phyloP scores from a whole-genome alignment of 345 rosid genomes.

The Syzygium aqueum region DNA sequence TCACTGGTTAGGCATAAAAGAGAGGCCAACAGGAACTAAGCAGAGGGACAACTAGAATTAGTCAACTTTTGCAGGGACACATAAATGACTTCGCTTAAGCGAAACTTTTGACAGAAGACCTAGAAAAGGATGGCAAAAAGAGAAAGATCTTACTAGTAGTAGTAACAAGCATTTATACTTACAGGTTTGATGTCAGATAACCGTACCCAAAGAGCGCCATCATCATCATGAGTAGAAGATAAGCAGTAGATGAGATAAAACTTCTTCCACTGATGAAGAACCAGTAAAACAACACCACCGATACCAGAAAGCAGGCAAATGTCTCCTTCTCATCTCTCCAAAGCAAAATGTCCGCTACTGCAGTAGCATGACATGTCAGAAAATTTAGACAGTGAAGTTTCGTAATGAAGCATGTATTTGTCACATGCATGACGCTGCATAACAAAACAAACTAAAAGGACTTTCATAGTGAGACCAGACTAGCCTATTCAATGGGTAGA shows the following conservation, averaged over 20 bases:
- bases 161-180: slow-evolving; percentile 19
- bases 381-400: neutral
- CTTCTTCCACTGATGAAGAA: slow-evolving; percentile 68
- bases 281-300: slow-evolving; percentile 60
- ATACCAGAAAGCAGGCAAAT: slow-evolving; percentile 42
- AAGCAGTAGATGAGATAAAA: slow-evolving; percentile 60
- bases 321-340: slow-evolving; percentile 95
- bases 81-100: neutral
- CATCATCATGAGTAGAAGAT: slow-evolving; percentile 45
- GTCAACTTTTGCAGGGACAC: neutral
- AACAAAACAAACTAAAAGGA: neutral
- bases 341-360: slow-evolving; percentile 82
- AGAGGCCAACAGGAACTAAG: neutral
- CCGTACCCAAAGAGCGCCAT: slow-evolving; percentile 45
- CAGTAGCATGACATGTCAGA: neutral
- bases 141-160: neutral
- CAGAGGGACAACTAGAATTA: neutral
- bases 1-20: neutral
- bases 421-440: neutral
- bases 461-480: neutral
- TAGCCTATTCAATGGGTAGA: neutral
- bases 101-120: neutral
- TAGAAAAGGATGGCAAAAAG: neutral
- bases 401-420: neutral
- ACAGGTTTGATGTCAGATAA: slow-evolving; percentile 49